These are phyloP conservation scores for Backusella sp. DNA, from an alignment of 192 early-diverging fungal genomes.

Conservation along the genomic window DNA sequence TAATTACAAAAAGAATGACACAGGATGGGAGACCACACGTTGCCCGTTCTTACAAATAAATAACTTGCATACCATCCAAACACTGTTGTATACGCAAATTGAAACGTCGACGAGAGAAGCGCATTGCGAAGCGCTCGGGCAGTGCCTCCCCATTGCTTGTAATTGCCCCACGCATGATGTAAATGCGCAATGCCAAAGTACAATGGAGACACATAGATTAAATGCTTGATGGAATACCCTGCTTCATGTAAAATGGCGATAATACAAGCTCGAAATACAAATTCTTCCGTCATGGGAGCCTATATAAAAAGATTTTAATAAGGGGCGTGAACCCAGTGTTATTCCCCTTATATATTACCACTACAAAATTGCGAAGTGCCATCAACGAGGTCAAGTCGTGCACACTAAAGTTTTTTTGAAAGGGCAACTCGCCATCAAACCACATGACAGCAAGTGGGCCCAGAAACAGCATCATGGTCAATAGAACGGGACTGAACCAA, in stretches of 20 bases:
- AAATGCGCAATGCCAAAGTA: slow-evolving; percentile 77
- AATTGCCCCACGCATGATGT: slow-evolving; percentile 66
- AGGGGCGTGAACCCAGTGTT: no score
- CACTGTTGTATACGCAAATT: slow-evolving; percentile 71
- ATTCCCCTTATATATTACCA: slow-evolving; percentile 29
- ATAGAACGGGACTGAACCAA: slow-evolving; percentile 29
- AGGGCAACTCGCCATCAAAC: slow-evolving; percentile 42
- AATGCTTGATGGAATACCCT: slow-evolving; percentile 29
- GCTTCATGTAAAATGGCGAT: slow-evolving; percentile 48
- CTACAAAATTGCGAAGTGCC: slow-evolving; percentile 44
- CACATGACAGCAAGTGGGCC: slow-evolving; percentile 51
- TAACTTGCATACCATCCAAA: slow-evolving; percentile 82
- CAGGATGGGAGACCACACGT: slow-evolving; percentile 47
- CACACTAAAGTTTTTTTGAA: slow-evolving; percentile 38
- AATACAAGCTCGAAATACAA: slow-evolving; percentile 73
- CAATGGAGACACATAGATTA: slow-evolving; percentile 60
- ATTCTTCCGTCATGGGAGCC: slow-evolving; percentile 75
- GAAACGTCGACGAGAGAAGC: slow-evolving; percentile 42
- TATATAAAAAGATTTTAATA: slow-evolving; percentile 15
- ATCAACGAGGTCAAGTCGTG: slow-evolving; percentile 25
- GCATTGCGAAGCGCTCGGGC: slow-evolving; percentile 38
- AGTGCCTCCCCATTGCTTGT: slow-evolving; percentile 39
- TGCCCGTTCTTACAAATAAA: slow-evolving; percentile 59
- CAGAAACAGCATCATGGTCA: slow-evolving; percentile 53
- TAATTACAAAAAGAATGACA: slow-evolving; percentile 75